Evolutionary conservation across 345 rosid species (phyloP).

Genomic region (Euphorbia tirucalli): DNA sequence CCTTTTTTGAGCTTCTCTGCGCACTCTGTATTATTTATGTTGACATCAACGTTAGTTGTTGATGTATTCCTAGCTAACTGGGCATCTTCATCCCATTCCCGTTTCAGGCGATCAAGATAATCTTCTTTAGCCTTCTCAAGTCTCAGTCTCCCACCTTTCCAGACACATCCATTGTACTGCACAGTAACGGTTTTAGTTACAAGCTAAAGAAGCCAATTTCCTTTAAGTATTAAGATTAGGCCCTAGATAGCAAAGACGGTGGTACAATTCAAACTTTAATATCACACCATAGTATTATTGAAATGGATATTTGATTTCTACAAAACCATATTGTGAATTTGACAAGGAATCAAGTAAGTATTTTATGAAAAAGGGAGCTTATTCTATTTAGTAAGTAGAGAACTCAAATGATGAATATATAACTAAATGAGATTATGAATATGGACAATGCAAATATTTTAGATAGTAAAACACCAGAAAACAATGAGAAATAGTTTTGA

Average conservation of each 20-base stretch:
- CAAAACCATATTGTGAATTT: neutral
- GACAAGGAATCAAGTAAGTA: neutral
- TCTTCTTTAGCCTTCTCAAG: constrained; percentile 89
- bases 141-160: constrained; percentile 87
- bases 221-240: neutral
- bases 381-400: neutral
- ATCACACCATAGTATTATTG: neutral
- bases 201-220: neutral
- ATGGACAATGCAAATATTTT: too few relatives aligned
- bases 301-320: neutral
- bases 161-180: constrained; percentile 86
- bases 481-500: neutral
- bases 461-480: neutral
- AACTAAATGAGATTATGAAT: neutral
- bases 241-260: neutral
- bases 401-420: neutral
- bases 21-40: constrained; percentile 11
- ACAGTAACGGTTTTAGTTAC: neutral
- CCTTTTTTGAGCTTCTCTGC: constrained; percentile 24
- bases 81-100: constrained; percentile 65
- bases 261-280: neutral
- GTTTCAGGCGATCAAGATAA: constrained; percentile 59
- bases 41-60: constrained; percentile 12
- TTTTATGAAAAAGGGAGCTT: neutral
- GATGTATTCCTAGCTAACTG: constrained; percentile 1